These are phyloP conservation scores for Aphanomyces stellatus DNA, from an alignment of 352 stramenopile genomes.

Conservation along the genomic window DNA sequence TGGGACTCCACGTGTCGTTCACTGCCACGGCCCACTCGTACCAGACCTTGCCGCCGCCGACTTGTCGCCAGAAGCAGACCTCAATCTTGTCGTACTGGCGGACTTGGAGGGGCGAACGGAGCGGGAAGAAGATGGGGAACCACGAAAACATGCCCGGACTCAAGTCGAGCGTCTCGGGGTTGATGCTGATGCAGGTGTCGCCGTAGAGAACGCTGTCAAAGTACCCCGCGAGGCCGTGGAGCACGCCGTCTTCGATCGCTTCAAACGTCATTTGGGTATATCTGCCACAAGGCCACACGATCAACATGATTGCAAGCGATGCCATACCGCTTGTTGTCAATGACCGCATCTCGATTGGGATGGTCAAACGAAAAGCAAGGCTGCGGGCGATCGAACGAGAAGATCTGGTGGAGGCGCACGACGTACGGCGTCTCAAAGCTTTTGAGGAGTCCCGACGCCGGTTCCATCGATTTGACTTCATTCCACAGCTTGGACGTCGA, in stretches of 20 bases:
- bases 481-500: constrained; percentile 93
- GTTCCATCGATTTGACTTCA: constrained; percentile 46
- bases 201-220: constrained; percentile 94
- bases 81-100: constrained; percentile 65
- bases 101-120: constrained; percentile 86
- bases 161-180: constrained; percentile 79
- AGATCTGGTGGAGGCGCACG: constrained; percentile 91
- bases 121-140: constrained; percentile 98
- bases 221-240: constrained; percentile 95
- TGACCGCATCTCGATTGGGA: constrained; percentile 57
- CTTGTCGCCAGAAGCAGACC: constrained; percentile 91
- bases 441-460: constrained; percentile 43
- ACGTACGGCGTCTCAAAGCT: constrained; percentile 97
- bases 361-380: constrained; percentile 93
- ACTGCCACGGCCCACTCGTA: constrained; percentile 95
- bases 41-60: constrained; percentile 88
- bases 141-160: constrained; percentile 98
- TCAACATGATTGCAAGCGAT: too few relatives aligned
- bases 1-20: constrained; percentile 43
- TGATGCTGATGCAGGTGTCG: constrained; percentile 92
- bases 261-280: constrained; percentile 53
- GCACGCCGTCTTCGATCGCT: constrained; percentile 42
- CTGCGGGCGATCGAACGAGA: constrained; percentile 75
- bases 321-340: constrained; percentile 77
- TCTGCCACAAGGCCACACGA: too few relatives aligned